Evolutionary conservation across 345 rosid genomes (phyloP).

Genomic region (Nephelium lappaceum): DNA sequence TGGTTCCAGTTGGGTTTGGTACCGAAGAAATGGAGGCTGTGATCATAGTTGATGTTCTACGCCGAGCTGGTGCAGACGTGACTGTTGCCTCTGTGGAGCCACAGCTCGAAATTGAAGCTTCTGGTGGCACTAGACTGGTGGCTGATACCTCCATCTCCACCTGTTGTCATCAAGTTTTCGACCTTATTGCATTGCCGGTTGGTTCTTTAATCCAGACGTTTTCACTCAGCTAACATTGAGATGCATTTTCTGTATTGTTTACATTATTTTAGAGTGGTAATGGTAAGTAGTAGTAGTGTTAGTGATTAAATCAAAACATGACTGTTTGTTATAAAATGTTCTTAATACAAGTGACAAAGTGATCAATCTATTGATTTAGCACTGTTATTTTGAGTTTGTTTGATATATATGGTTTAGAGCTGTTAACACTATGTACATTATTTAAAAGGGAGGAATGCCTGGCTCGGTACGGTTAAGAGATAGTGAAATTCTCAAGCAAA

Average conservation of each 20-base stretch:
- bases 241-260: not conserved
- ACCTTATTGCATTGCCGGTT: constrained; percentile 92
- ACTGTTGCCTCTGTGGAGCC: constrained; percentile 86
- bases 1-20: constrained; percentile 87
- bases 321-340: not conserved
- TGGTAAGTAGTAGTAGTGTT: not conserved
- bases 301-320: not conserved
- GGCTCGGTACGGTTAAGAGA: constrained; percentile 91
- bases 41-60: constrained; percentile 66
- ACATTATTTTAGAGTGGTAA: not conserved
- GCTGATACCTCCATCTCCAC: constrained; percentile 74
- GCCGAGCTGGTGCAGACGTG: constrained; percentile 93
- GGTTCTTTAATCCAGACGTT: constrained; percentile 28
- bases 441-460: constrained; percentile 94
- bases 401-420: not conserved
- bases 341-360: not conserved
- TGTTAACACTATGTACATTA: constrained; percentile 11
- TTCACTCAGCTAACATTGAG: not conserved
- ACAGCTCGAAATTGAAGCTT: constrained; percentile 77
- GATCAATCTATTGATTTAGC: not conserved
- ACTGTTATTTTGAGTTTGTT: not conserved
- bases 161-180: constrained; percentile 64
- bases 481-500: constrained; percentile 58
- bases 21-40: constrained; percentile 98
- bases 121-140: constrained; percentile 68